Percentiles rank a stretch among this genome's conserved stretches.
These are phyloP conservation scores for Dictyostelium purpureum DNA, from an alignment of 78 protist species.

Conservation along the genomic window DNA sequence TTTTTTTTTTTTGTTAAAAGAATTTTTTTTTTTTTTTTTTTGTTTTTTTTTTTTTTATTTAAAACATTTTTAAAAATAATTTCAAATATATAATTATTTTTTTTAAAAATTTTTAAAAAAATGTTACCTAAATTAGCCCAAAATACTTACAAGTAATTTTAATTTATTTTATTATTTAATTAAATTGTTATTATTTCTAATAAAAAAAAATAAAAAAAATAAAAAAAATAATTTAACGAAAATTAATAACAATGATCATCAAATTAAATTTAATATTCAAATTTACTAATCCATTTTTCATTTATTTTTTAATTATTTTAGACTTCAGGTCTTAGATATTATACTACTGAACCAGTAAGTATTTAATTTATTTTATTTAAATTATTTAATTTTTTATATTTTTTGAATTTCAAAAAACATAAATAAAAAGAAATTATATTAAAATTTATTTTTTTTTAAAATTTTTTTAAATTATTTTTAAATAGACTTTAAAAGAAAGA, in stretches of 20 bases:
- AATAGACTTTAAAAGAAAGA: conserved; percentile 81
- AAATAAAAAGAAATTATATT: not conserved
- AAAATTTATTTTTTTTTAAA: not conserved
- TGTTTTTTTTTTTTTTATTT: not conserved
- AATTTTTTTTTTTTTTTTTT: not conserved
- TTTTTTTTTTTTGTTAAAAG: not conserved
- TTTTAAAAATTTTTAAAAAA: not conserved
- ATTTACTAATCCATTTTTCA: not conserved
- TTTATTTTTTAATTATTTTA: not conserved
- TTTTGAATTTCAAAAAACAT: not conserved
- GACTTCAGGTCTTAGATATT: conserved; percentile 10
- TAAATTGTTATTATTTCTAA: too few species aligned
- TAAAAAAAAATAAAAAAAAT: not conserved
- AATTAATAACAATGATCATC: not conserved
- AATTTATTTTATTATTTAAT: too few species aligned
- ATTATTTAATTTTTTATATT: too few species aligned
- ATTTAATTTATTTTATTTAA: too few species aligned
- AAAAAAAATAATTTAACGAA: not conserved
- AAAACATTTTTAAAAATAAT: not conserved
- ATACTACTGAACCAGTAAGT: conserved; percentile 40
- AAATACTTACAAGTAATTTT: not conserved
- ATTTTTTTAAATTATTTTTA: not conserved
- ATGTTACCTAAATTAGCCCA: conserved; percentile 13
- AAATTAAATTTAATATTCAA: not conserved
- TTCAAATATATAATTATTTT: too few species aligned